phyloP scores from a whole-genome alignment of 139 green algal species.

The Nannochloris sp. region DNA sequence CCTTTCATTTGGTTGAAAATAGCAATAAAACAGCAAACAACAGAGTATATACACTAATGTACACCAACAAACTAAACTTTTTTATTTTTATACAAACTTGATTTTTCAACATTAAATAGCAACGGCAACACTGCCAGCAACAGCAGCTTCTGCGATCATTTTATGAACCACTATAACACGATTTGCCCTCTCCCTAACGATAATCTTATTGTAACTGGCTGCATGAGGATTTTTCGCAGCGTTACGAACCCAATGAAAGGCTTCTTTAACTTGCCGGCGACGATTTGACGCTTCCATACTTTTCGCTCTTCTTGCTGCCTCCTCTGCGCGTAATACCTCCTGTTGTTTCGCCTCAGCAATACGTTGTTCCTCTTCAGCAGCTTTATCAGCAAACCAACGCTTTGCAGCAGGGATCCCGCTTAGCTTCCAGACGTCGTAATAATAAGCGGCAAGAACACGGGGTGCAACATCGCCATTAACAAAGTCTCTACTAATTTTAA shows the following conservation, averaged over 20 bases:
- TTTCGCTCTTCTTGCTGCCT: not conserved
- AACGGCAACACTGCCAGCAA: too few relatives aligned
- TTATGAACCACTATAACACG: too few relatives aligned
- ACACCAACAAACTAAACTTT: too few relatives aligned
- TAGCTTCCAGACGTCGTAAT: constrained; percentile 32
- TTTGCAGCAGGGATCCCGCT: not conserved
- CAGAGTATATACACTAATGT: too few relatives aligned
- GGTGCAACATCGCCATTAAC: constrained; percentile 4
- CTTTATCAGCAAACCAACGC: constrained; percentile 5
- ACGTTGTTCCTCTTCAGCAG: not conserved
- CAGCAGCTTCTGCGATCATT: too few relatives aligned
- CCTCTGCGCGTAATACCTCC: not conserved
- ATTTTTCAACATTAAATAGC: too few relatives aligned
- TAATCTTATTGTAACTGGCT: not conserved
- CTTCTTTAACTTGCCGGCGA: constrained; percentile 14
- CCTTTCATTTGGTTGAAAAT: too few relatives aligned
- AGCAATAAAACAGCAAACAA: too few relatives aligned
- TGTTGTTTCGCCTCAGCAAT: constrained; percentile 2
- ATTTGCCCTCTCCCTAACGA: not conserved
- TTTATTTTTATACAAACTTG: too few relatives aligned
- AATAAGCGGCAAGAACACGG: constrained; percentile 2
- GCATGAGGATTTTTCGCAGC: constrained; percentile 4
- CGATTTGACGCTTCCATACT: constrained; percentile 4
- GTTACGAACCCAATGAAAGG: constrained; percentile 2
- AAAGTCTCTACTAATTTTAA: constrained; percentile 8